phyloP scores from a whole-genome alignment of 768 basidiomycete species.

The Wakefieldia striispora region DNA sequence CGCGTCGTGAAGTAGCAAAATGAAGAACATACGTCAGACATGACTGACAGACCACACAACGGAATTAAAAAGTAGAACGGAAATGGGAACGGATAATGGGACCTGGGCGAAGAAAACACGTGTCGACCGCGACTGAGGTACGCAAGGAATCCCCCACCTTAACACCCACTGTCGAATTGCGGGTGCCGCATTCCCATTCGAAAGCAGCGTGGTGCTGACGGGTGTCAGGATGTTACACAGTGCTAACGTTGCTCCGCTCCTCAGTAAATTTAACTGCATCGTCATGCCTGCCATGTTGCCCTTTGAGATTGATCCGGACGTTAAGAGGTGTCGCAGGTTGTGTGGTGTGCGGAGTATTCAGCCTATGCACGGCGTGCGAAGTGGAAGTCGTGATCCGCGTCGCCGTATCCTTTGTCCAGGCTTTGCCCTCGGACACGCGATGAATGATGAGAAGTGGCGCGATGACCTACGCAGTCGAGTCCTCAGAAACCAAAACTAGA shows the following conservation, averaged over 20 bases:
- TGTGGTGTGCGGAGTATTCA: slow-evolving; percentile 1
- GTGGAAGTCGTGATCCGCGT: background rate
- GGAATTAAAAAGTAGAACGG: no score
- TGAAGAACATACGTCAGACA: no score
- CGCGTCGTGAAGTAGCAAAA: no score
- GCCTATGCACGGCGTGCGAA: slow-evolving; percentile 12
- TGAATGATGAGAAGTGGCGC: slow-evolving; percentile 48
- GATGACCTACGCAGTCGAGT: slow-evolving; percentile 35
- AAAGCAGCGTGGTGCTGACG: background rate
- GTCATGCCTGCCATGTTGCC: background rate
- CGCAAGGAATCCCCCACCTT: no score
- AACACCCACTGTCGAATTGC: no score
- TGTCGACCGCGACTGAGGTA: no score
- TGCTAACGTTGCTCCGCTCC: slow-evolving; percentile 1
- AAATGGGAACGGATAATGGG: no score
- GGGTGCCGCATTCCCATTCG: no score
- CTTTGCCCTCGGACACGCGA: slow-evolving; percentile 45
- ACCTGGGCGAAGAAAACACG: no score
- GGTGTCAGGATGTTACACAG: slow-evolving; percentile 1
- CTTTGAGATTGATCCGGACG: slow-evolving; percentile 16
- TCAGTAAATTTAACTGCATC: slow-evolving; percentile 2
- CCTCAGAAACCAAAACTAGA: background rate
- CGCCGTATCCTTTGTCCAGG: slow-evolving; percentile 33
- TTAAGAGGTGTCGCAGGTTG: slow-evolving; percentile 2
- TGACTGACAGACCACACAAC: no score